Conservation (phyloP, 371 early-diverging fungal species). For the Syncephalastrum contaminatum region DNA sequence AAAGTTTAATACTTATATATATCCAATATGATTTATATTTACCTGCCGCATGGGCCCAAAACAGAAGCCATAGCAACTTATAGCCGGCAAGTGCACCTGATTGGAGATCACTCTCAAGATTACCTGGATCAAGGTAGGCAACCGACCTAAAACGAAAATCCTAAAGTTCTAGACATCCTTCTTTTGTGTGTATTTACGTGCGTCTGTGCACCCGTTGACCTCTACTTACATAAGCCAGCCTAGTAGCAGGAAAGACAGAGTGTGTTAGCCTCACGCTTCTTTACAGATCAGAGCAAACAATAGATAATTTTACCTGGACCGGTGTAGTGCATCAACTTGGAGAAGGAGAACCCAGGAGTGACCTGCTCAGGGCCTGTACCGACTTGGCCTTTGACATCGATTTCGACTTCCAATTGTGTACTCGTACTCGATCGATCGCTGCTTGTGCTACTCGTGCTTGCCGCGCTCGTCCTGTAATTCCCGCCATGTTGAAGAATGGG, state of each 20-base stretch:
- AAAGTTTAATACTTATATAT: too few species aligned
- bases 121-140: constrained; percentile 78
- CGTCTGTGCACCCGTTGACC: too few species aligned
- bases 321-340: constrained; percentile 51
- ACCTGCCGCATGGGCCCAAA: constrained; percentile 67
- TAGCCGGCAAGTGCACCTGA: constrained; percentile 70
- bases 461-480: background rate
- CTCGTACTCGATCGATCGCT: background rate
- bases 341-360: constrained; percentile 37
- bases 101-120: constrained; percentile 71
- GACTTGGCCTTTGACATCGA: constrained; percentile 45
- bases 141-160: constrained; percentile 48
- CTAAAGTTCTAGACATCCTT: background rate
- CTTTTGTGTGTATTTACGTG: background rate
- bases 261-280: background rate
- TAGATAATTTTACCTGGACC: constrained; percentile 59
- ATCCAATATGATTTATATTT: too few species aligned
- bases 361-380: constrained; percentile 36
- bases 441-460: background rate
- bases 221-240: constrained; percentile 44
- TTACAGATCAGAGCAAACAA: background rate
- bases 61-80: constrained; percentile 62
- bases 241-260: constrained; percentile 4
- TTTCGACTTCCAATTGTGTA: constrained; percentile 22
- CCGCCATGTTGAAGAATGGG: background rate